Percentiles rank a stretch among this genome's conserved stretches.
These are phyloP conservation scores for Rauvolfia tetraphylla DNA, from an alignment of 257 asterid species.

Conservation along the genomic window DNA sequence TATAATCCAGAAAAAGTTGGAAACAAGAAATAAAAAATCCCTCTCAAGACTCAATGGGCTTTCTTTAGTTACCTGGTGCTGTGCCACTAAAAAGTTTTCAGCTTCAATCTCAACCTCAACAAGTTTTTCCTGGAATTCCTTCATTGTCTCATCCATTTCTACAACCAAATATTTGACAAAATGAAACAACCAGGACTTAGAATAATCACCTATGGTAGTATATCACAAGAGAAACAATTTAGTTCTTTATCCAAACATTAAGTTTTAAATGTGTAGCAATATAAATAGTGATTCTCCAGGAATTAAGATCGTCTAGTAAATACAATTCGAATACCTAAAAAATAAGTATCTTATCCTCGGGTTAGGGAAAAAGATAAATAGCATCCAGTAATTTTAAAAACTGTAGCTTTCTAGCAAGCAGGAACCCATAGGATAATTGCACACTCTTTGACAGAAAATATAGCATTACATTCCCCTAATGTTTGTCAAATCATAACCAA, in stretches of 20 bases:
- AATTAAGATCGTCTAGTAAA: no score
- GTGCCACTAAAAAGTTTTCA: slow-evolving; percentile 64
- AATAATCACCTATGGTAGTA: background rate
- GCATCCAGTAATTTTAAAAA: no score
- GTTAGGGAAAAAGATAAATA: no score
- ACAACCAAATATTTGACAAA: background rate
- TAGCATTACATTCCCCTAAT: no score
- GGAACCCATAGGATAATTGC: no score
- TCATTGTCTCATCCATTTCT: slow-evolving; percentile 55
- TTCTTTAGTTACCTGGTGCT: slow-evolving; percentile 69
- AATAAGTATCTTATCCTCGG: no score
- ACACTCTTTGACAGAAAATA: no score
- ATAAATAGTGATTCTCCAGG: no score
- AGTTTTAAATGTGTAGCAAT: no score
- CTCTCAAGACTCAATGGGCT: background rate
- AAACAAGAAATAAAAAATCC: background rate
- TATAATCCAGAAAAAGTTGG: slow-evolving; percentile 37
- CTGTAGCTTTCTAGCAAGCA: no score
- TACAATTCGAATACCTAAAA: no score
- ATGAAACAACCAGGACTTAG: background rate
- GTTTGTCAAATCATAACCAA: no score
- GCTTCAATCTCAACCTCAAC: slow-evolving; percentile 75
- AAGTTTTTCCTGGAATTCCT: slow-evolving; percentile 47
- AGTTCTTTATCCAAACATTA: background rate
- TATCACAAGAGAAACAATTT: background rate